A percentile compares a stretch with the other conserved stretches of the same genome.
These are phyloP conservation scores for Rhynchosporium graminicola DNA, from an alignment of 2,329 filamentous ascomycete genomes.

Conservation along the genomic window DNA sequence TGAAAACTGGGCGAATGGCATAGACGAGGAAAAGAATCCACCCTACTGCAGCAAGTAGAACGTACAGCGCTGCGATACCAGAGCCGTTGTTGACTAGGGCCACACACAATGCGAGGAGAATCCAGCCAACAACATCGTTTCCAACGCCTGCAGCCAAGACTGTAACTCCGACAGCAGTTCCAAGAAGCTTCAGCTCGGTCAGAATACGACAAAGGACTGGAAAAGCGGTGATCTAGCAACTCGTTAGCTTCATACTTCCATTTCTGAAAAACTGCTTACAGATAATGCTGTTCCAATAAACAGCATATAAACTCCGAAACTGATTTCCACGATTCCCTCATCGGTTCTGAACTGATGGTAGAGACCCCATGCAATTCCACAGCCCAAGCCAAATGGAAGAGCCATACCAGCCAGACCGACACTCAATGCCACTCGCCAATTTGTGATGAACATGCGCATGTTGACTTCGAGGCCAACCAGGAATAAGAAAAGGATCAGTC, in stretches of 20 bases:
- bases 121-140: constrained; percentile 91
- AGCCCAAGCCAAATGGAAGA: constrained; percentile 80
- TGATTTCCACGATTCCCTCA: constrained; percentile 54
- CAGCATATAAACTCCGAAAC: constrained; percentile 64
- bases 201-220: constrained; percentile 93
- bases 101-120: constrained; percentile 88
- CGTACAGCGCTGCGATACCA: constrained; percentile 81
- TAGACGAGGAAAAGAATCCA: constrained; percentile 77
- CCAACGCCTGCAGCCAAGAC: constrained; percentile 88
- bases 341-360: constrained; percentile 66
- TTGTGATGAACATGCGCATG: constrained; percentile 71
- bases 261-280: constrained; percentile 16
- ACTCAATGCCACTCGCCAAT: constrained; percentile 77
- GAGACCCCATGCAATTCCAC: constrained; percentile 77
- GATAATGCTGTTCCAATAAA: constrained; percentile 94
- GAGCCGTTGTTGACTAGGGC: constrained; percentile 85
- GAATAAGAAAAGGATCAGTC: constrained; percentile 83
- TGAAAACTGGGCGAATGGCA: constrained; percentile 70
- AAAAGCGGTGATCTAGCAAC: constrained; percentile 71
- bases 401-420: constrained; percentile 80
- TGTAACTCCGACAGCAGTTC: constrained; percentile 82
- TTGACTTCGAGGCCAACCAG: constrained; percentile 87
- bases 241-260: constrained; percentile 8
- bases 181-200: constrained; percentile 83
- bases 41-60: constrained; percentile 73